A percentile compares a stretch with the other conserved stretches of the same genome.
phyloP scores from a whole-genome alignment of 2,329 filamentous ascomycete species.

The Trichoderma koningiopsis region DNA sequence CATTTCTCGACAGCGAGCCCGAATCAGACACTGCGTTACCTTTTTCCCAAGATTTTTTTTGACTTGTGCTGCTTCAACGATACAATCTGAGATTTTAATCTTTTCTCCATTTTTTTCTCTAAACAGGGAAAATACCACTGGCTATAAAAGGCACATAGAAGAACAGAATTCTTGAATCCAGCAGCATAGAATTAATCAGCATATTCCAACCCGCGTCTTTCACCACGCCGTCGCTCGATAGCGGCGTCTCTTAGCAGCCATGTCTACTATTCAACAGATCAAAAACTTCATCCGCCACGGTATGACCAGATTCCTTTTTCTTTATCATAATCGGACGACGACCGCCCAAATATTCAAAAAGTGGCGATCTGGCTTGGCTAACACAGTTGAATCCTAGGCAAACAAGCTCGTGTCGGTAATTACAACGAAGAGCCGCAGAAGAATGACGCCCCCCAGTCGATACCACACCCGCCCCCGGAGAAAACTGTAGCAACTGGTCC shows the following conservation, averaged over 20 bases:
- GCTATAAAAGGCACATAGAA: background rate
- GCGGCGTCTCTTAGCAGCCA: constrained; percentile 37
- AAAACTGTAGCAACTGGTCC: constrained; percentile 59
- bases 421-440: constrained; percentile 55
- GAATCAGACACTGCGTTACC: constrained; percentile 1
- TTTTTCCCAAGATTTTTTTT: background rate
- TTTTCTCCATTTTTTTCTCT: background rate
- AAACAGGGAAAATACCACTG: background rate
- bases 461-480: constrained; percentile 55
- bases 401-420: constrained; percentile 77
- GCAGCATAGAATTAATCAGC: background rate
- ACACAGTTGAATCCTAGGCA: constrained; percentile 56
- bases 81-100: background rate
- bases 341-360: background rate
- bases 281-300: constrained; percentile 98
- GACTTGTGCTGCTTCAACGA: background rate
- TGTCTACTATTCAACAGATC: constrained; percentile 85
- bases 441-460: constrained; percentile 51
- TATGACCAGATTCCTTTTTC: constrained; percentile 39
- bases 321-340: background rate
- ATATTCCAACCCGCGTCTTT: constrained; percentile 4
- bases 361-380: constrained; percentile 9
- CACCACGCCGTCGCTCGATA: constrained; percentile 28
- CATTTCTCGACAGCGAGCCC: background rate
- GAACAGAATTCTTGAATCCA: background rate